These are phyloP conservation scores for Amauroascus niger DNA, from an alignment of 2,329 filamentous ascomycete genomes.

Conservation along the genomic window DNA sequence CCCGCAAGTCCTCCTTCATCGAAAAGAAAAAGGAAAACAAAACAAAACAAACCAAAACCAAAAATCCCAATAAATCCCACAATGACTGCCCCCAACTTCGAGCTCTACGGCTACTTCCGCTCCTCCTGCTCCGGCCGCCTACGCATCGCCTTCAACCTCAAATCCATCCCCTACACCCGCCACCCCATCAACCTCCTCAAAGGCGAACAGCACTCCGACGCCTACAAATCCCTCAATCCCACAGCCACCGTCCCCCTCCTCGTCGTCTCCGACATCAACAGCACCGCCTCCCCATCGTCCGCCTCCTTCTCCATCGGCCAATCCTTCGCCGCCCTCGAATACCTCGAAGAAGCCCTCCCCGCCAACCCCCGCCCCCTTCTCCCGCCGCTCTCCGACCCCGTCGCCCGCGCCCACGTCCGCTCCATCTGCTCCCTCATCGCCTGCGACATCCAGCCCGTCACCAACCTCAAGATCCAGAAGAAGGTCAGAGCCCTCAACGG, in stretches of 20 bases:
- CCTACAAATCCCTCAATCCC: slow-evolving; percentile 45
- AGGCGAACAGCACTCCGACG: slow-evolving; percentile 41
- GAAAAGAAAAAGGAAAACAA: too few species aligned
- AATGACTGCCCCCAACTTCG: slow-evolving; percentile 17
- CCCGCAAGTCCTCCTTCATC: too few species aligned
- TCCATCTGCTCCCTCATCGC: slow-evolving; percentile 47
- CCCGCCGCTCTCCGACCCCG: slow-evolving; percentile 34
- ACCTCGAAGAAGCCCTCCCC: slow-evolving; percentile 48
- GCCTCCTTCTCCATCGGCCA: slow-evolving; percentile 42
- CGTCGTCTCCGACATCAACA: slow-evolving; percentile 20
- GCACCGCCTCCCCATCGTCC: slow-evolving; percentile 1
- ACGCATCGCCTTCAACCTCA: slow-evolving; percentile 50
- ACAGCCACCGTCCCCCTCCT: slow-evolving; percentile 48
- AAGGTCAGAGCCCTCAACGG: slow-evolving; percentile 38
- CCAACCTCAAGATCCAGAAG: slow-evolving; percentile 47
- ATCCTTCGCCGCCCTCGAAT: slow-evolving; percentile 53
- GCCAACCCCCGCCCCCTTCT: slow-evolving; percentile 33
- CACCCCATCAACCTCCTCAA: slow-evolving; percentile 47
- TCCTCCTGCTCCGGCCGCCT: slow-evolving; percentile 55
- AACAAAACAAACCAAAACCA: too few species aligned
- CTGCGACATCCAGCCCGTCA: slow-evolving; percentile 51
- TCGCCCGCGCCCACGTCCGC: slow-evolving; percentile 43
- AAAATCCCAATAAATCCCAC: not conserved
- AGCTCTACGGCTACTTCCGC: slow-evolving; percentile 52
- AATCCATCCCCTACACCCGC: slow-evolving; percentile 42